These are phyloP conservation scores for Phlegmacium glaucopus DNA, from an alignment of 768 basidiomycete genomes.

Conservation along the genomic window DNA sequence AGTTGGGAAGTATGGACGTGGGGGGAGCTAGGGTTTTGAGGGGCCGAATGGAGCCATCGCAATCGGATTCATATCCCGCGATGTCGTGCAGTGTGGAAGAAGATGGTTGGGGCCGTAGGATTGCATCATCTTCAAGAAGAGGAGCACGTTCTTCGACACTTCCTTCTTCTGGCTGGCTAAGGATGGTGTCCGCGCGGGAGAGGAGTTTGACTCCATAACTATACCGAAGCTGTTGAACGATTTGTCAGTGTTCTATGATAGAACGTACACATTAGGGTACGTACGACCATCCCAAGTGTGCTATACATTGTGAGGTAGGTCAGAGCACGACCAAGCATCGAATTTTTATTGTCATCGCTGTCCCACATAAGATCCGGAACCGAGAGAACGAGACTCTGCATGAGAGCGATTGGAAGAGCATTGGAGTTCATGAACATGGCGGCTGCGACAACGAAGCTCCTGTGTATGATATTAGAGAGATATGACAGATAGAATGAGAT, in stretches of 20 bases:
- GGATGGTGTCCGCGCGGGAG: conserved; percentile 58
- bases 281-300: conserved; percentile 92
- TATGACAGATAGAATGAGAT: background rate
- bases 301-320: conserved; percentile 91
- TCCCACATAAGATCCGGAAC: conserved; percentile 85
- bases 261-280: conserved; percentile 21
- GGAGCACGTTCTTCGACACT: conserved; percentile 32
- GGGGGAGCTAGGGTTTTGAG: conserved; percentile 2
- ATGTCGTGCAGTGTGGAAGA: conserved; percentile 6
- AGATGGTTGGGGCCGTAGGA: conserved; percentile 14
- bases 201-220: conserved; percentile 88
- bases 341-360: conserved; percentile 72
- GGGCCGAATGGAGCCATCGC: conserved; percentile 1
- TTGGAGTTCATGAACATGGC: conserved; percentile 95
- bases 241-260: background rate
- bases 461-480: conserved; percentile 21
- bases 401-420: conserved; percentile 90
- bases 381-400: conserved; percentile 84
- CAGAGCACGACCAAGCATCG: conserved; percentile 89
- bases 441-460: conserved; percentile 77
- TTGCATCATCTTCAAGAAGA: conserved; percentile 23
- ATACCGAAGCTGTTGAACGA: conserved; percentile 71
- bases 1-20: conserved; percentile 1
- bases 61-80: conserved; percentile 5
- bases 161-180: conserved; percentile 13